Conservation (phyloP, 768 basidiomycete genomes). For the Pulveroboletus sp. region DNA sequence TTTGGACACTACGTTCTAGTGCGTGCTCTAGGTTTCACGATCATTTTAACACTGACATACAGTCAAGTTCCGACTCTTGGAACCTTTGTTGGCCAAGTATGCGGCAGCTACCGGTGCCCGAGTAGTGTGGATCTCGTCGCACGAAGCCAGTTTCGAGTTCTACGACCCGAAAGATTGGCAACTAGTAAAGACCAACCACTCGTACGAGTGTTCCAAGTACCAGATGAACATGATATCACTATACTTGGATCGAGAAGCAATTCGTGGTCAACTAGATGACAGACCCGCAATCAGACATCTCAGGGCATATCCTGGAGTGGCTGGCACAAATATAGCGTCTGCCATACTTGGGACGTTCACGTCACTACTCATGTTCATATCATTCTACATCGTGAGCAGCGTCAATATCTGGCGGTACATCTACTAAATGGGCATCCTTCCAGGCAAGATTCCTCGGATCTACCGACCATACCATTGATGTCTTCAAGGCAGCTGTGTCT, state of each 20-base stretch:
- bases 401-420: background rate
- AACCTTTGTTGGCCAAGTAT: conserved; percentile 48
- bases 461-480: conserved; percentile 54
- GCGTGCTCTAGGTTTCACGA: conserved; percentile 25
- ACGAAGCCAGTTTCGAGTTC: conserved; percentile 51
- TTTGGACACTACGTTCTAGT: conserved; percentile 81
- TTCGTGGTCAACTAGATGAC: conserved; percentile 21
- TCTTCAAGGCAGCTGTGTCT: conserved; percentile 64
- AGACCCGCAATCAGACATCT: conserved; percentile 43
- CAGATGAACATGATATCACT: conserved; percentile 67
- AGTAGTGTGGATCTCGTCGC: conserved; percentile 77
- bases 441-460: conserved; percentile 72
- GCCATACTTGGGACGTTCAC: conserved; percentile 44
- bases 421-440: conserved; percentile 1
- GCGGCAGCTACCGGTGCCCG: conserved; percentile 45
- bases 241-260: conserved; percentile 47
- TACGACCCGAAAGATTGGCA: conserved; percentile 73
- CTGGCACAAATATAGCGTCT: conserved; percentile 55
- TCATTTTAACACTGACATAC: conserved; percentile 3
- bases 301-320: conserved; percentile 66
- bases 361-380: conserved; percentile 44
- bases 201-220: conserved; percentile 73
- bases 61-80: conserved; percentile 58
- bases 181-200: conserved; percentile 50
- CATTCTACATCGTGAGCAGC: conserved; percentile 62